Conservation (phyloP, 169 alveolate genomes). For the Plasmodium fragile region DNA sequence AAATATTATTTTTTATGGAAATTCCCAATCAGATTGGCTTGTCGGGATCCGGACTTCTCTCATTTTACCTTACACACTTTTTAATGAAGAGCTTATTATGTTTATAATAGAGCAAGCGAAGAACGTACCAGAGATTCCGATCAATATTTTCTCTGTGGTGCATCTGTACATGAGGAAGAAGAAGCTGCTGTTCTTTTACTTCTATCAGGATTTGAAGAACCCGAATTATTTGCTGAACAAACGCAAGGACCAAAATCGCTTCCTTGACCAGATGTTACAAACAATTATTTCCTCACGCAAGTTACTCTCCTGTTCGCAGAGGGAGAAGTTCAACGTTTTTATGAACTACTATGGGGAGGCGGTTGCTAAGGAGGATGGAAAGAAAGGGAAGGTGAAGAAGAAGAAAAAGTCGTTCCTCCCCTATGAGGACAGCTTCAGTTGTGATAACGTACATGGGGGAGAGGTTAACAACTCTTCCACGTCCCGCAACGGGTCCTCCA, state of each 20-base stretch:
- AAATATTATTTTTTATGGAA: conserved; percentile 83
- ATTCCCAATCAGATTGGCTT: conserved; percentile 82
- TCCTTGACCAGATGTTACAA: conserved; percentile 67
- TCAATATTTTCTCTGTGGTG: conserved; percentile 61
- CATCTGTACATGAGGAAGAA: conserved; percentile 75
- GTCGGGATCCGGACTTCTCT: conserved; percentile 87
- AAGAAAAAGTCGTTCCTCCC: background rate
- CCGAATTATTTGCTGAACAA: conserved; percentile 41
- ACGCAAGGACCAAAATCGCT: conserved; percentile 32
- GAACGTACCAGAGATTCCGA: conserved; percentile 79
- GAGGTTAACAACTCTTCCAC: background rate
- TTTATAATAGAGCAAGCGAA: conserved; percentile 69
- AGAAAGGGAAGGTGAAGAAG: background rate
- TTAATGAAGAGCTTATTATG: conserved; percentile 55
- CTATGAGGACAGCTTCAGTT: background rate
- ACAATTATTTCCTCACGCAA: conserved; percentile 50
- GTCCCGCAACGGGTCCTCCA: background rate
- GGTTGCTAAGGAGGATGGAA: background rate
- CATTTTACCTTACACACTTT: conserved; percentile 78
- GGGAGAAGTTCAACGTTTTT: conserved; percentile 18
- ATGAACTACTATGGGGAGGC: background rate
- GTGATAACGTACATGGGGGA: background rate
- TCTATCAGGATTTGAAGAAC: conserved; percentile 60
- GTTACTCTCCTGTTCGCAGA: conserved; percentile 11
- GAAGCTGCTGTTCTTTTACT: conserved; percentile 51